A percentile compares a stretch with the other conserved stretches of the same genome.
Conservation (phyloP, 2,329 filamentous ascomycete species). For the Chaetomiaceae sp. region DNA sequence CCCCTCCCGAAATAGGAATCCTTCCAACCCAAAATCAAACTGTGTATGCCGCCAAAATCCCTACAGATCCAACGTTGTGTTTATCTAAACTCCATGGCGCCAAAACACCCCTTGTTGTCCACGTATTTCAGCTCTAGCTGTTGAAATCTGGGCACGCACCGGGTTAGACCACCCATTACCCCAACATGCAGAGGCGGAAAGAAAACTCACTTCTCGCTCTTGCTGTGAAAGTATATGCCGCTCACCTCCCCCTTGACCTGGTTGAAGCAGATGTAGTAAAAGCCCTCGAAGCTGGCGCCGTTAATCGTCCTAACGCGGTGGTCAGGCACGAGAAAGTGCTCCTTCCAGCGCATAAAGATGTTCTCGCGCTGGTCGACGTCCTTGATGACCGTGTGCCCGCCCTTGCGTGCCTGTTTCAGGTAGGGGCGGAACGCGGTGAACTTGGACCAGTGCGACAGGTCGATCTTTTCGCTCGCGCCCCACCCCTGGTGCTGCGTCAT, state of each 20-base stretch:
- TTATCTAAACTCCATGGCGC: slow-evolving; percentile 84
- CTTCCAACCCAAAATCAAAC: neutral
- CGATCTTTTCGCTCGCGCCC: slow-evolving; percentile 88
- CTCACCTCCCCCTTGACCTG: slow-evolving; percentile 80
- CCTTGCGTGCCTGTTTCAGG: slow-evolving; percentile 53
- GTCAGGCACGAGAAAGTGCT: slow-evolving; percentile 94
- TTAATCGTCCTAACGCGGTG: slow-evolving; percentile 87
- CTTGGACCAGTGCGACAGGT: slow-evolving; percentile 87
- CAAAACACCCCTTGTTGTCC: slow-evolving; percentile 75
- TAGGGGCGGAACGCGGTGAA: slow-evolving; percentile 84
- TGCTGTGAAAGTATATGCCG: slow-evolving; percentile 96
- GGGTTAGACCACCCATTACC: neutral
- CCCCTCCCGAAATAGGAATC: neutral
- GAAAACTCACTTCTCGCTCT: slow-evolving; percentile 92
- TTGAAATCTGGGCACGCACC: slow-evolving; percentile 73
- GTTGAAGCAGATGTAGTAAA: slow-evolving; percentile 99
- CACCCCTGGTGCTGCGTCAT: slow-evolving; percentile 82
- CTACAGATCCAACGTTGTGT: slow-evolving; percentile 12
- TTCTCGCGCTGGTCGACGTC: slow-evolving; percentile 77
- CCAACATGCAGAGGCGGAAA: too few relatives aligned
- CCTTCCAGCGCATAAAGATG: slow-evolving; percentile 99
- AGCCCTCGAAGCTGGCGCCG: slow-evolving; percentile 95
- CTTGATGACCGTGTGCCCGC: slow-evolving; percentile 54
- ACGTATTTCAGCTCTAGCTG: slow-evolving; percentile 89
- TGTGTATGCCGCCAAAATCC: slow-evolving; percentile 18